Base-by-base conservation (phyloP, 2,329 filamentous ascomycete species). In the Trichoderma breve region DNA sequence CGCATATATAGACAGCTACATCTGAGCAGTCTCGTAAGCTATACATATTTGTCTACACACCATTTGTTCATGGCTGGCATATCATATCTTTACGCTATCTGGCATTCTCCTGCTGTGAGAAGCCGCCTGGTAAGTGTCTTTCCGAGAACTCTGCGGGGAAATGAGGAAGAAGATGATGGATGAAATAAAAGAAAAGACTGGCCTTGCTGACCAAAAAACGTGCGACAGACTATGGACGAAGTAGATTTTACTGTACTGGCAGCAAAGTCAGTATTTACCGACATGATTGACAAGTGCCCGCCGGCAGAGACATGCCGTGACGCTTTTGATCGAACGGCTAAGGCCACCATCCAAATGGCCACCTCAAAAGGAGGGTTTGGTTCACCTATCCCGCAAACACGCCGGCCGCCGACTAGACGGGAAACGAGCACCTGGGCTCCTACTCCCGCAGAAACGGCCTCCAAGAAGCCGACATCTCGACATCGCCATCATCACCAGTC, bases 21-120 rank as follows among this genome's bases (percentile, higher is more conserved):
- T 81, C 87, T 95, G 11, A 90, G 94, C 71, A 92, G 94, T 67
- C 87, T 98, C 53, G 95, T 98, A 70, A 98, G 97, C 81, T 97
- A 98, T 80, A 98, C 95, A 0, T 98, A 97, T 81, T 84, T 98
- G 69, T 95, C 96, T 2, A 98, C 96, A 0, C 95, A 98, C 80
- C 95, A 98, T 81, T 86, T 98, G 7, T 98, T 98, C 83, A 98
- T 97, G 93, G 95, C 95, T 32, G 95, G 95, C 82, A 91, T 98
- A 72, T 97, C 95, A 28, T 98, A 98, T 81, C 86, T 98, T 2
- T 98, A 98, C 81, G 95, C 96, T 24, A 96, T 98, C 72, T 98
- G 95, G 95, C 95, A 98, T 82, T 98, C 95, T 12, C 90, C 93
- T 6, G 88, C 93, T 69, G 95, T 98, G 64, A 89, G 95, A 77